A percentile compares a stretch with the other conserved stretches of the same genome.
Evolutionary conservation across 768 basidiomycete genomes (phyloP).

Genomic region (Russula abietina): DNA sequence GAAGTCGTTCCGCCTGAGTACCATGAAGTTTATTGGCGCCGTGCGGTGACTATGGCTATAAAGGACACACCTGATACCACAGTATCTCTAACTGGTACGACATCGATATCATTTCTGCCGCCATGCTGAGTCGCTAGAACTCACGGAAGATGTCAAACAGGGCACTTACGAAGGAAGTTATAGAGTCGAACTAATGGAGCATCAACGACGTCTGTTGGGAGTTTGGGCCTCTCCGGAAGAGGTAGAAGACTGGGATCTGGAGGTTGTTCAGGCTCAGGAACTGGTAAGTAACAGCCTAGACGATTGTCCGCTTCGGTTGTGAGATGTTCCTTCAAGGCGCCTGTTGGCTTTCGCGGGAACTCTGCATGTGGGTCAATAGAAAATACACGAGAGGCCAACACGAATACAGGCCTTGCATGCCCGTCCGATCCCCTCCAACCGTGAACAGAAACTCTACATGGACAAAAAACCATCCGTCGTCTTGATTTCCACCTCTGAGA

Average conservation of each 20-base stretch:
- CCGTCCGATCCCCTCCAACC: constrained; percentile 67
- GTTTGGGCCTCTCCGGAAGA: constrained; percentile 34
- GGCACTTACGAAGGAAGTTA: constrained; percentile 78
- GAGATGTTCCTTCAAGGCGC: constrained; percentile 58
- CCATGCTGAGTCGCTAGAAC: constrained; percentile 13
- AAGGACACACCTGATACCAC: constrained; percentile 56
- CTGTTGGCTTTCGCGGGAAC: constrained; percentile 64
- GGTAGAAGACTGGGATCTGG: constrained; percentile 40
- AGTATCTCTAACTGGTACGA: constrained; percentile 90
- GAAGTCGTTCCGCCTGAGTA: constrained; percentile 60
- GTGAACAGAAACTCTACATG: constrained; percentile 67
- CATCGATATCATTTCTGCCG: constrained; percentile 79
- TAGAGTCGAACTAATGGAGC: constrained; percentile 79
- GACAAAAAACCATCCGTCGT: constrained; percentile 85
- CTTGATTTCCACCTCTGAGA: constrained; percentile 58
- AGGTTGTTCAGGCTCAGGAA: constrained; percentile 28
- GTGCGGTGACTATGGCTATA: background rate
- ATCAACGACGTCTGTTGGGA: constrained; percentile 62
- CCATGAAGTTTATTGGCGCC: constrained; percentile 10
- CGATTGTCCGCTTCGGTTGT: constrained; percentile 67
- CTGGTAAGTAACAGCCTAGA: constrained; percentile 55
- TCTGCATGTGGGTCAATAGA: constrained; percentile 38
- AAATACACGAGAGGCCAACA: background rate
- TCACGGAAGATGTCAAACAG: background rate
- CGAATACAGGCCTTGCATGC: constrained; percentile 52